Percentiles rank a stretch among this genome's conserved stretches.
Evolutionary conservation across 495 filamentous ascomycete genomes (phyloP).

Genomic region (Penicillium cataractarum): DNA sequence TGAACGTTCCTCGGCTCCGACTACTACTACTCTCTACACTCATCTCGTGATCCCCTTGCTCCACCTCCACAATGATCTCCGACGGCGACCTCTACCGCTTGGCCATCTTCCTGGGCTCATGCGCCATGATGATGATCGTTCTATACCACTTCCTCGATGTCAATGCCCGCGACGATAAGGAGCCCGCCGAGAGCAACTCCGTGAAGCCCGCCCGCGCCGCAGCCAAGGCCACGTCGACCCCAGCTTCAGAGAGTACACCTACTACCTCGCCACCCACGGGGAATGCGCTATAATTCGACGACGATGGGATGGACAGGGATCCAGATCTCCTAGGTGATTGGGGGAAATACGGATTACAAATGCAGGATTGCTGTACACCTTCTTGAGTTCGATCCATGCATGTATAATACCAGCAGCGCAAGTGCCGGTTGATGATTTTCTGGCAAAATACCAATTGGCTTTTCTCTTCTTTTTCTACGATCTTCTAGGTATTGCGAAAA

Average conservation of each 20-base stretch:
- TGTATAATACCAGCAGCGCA: conserved; percentile 19
- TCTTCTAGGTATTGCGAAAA: neutral
- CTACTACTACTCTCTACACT: too few relatives aligned
- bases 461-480: neutral
- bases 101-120: conserved; percentile 89
- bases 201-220: conserved; percentile 31
- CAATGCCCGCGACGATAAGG: conserved; percentile 70
- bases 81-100: conserved; percentile 83
- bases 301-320: conserved; percentile 4
- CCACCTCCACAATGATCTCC: conserved; percentile 69
- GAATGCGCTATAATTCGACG: neutral
- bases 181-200: conserved; percentile 18
- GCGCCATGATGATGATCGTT: conserved; percentile 91
- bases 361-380: neutral
- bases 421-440: neutral
- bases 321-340: neutral
- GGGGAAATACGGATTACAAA: neutral
- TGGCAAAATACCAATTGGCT: conserved; percentile 14
- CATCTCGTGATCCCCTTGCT: neutral
- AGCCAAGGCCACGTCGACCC: conserved; percentile 20
- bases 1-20: neutral
- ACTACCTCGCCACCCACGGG: conserved; percentile 1
- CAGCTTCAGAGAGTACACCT: conserved; percentile 11
- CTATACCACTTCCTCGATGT: conserved; percentile 97
- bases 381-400: neutral